Evolutionary conservation across 768 basidiomycete genomes (phyloP), one percentile per base, ranked within the genome.

Genomic region (Amanita inopinata): DNA sequence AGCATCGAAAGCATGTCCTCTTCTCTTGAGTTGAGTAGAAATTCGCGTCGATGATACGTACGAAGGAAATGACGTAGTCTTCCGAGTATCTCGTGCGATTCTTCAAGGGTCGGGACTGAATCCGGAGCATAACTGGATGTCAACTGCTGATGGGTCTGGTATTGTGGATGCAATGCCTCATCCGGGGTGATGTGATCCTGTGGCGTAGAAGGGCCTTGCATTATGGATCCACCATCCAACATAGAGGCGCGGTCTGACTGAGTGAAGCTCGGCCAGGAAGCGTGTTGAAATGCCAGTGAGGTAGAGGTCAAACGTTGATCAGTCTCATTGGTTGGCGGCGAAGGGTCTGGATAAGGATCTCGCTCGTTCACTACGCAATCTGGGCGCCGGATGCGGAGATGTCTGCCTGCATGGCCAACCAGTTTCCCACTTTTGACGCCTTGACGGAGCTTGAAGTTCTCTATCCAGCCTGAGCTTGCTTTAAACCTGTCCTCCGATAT

Each of bases 381-480:
- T 5, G 22, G 9, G 28, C 23, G 25, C 18, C 35, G 28, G 17
- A 30, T 22, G 34, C 35, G 38, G 25, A 30, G 37, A 18, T 33
- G 41, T 34, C 23, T 43, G 7, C 32, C 20, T 28, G n/a, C 55
- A 38, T 53, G 62, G 54, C 65, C 73, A 53, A 40, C 62, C 72
- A 73, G 80, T 14, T 71, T 61, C 1, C 85, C 86, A 17, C 74
- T 73, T 32, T 76, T 72, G 47, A 93, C 85, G 46, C 77, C 77
- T 49, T 83, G 75, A 24, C 90, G 79, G 52, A 76, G 73, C 64
- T 91, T 92, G 69, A 91, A 93, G 58, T 88, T 88, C 57, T 92
- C 88, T 41, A 93, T 72, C 90, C 90, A 93, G 3, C 88, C 87
- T 7, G 83, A 78, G 55, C 82, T 86, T n/a, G 85, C 89, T 62